Base-by-base conservation (phyloP, 805 yeast species). In the Lachancea lanzarotensis region DNA sequence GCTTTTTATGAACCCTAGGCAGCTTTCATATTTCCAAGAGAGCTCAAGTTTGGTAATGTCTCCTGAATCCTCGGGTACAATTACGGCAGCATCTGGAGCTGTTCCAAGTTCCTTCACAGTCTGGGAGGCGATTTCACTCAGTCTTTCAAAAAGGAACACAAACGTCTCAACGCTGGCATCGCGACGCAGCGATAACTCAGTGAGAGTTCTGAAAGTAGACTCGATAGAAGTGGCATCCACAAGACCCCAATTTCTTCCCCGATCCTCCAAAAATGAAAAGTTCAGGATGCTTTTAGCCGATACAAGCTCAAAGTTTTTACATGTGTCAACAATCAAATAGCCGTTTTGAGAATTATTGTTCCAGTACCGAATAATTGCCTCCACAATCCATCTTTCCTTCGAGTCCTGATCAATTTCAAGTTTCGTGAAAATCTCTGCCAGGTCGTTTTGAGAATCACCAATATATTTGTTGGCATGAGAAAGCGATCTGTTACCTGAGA, bases 401-500 rank as follows among this genome's bases (percentile, higher is more conserved):
- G 60, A 55, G 5, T 55, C 55, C 12, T 51, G 51, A 25, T 61
- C 66, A 3, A 55, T 55, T 16, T 55, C 62, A 35, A 63, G 41
- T 39, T 56, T 58, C 13, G 54, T 59, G 26, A 63, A 54, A 16
- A 67, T 43, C n/a, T 55, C 57, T 43, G 59, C 57, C 35, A 79
- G 54, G 13, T 69, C 64, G 12, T 61, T 65, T 17, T 56, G 54
- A 6, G 73, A 57, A 34, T 70, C 71, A 29, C 61, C 65, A 37
- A 81, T 68, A 66, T 76, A 78, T 35, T 75, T 77, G 48, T 76
- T 77, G 32, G 82, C 81, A 55, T 84, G 89, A 0, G 91, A 86
- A 35, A 90, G 74, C 0, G 97, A 90, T 59, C 97, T 76, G 38
- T 88, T 82, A 12, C 98, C 97, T 46, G 88, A 81, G 53, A 81